Evolutionary conservation across 306 rosid genomes (phyloP).

Genomic region (Cucumis hystrix): DNA sequence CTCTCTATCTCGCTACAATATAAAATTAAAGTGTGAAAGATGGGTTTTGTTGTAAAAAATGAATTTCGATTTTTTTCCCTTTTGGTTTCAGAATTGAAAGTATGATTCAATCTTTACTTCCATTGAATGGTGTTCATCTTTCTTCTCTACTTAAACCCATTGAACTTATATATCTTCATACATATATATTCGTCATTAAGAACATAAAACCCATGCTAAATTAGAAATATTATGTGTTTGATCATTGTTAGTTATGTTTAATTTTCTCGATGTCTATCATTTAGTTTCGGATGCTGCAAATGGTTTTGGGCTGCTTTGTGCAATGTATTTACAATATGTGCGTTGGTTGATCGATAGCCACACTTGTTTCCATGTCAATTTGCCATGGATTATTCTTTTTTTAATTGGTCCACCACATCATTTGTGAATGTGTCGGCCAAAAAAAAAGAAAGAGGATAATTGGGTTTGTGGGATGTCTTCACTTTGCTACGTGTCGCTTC

Average conservation of each 20-base stretch:
- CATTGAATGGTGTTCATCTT: not conserved
- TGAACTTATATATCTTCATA: not conserved
- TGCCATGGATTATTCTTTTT: not conserved
- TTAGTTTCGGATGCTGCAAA: not conserved
- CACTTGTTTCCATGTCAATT: not conserved
- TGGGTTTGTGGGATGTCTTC: not conserved
- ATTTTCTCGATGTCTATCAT: not conserved
- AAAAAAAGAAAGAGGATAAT: not conserved
- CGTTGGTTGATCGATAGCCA: not conserved
- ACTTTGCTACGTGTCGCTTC: not conserved
- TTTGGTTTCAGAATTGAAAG: not conserved
- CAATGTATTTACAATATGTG: not conserved
- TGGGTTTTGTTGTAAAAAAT: not conserved
- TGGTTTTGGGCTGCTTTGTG: not conserved
- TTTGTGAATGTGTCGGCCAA: not conserved
- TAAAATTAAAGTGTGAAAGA: not conserved
- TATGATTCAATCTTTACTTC: not conserved
- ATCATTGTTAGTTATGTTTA: not conserved
- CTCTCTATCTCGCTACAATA: not conserved
- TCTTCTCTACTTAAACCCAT: not conserved
- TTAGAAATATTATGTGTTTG: not conserved
- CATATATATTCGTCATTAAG: not conserved
- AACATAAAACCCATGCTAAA: not conserved
- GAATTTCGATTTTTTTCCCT: not conserved
- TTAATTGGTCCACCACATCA: not conserved